These are phyloP conservation scores for Peterozyma xylosa DNA, from an alignment of 805 yeast species.

Conservation along the genomic window DNA sequence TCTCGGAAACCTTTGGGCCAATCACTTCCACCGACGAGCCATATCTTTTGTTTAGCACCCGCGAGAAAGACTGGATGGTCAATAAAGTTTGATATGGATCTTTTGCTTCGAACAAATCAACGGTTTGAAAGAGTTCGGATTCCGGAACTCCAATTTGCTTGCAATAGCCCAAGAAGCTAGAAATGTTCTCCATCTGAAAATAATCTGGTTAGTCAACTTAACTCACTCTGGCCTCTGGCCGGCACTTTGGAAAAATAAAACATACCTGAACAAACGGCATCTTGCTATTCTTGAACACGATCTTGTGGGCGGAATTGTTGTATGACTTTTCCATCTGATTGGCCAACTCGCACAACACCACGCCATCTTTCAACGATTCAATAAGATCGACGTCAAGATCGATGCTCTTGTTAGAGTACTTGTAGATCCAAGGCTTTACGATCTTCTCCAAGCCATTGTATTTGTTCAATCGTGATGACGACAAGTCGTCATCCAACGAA, in stretches of 20 bases:
- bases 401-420: conserved; percentile 20
- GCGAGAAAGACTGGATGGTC: conserved; percentile 64
- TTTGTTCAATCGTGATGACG: conserved; percentile 40
- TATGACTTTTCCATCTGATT: conserved; percentile 25
- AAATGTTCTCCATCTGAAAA: conserved; percentile 73
- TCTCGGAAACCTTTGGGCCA: conserved; percentile 51
- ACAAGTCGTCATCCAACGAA: conserved; percentile 58
- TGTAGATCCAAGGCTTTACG: conserved; percentile 46
- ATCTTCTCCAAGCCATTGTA: conserved; percentile 31
- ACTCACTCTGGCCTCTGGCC: no score
- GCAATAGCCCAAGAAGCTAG: conserved; percentile 59
- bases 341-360: conserved; percentile 38
- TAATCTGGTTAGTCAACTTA: not conserved
- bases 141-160: conserved; percentile 64
- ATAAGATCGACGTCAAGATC: conserved; percentile 37
- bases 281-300: conserved; percentile 48
- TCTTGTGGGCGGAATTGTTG: conserved; percentile 15
- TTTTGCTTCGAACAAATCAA: conserved; percentile 62
- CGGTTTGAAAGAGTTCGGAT: conserved; percentile 75
- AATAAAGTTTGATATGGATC: conserved; percentile 79
- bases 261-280: conserved; percentile 57
- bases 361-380: conserved; percentile 56
- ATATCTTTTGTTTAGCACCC: conserved; percentile 55
- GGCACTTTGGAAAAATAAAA: no score
- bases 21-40: conserved; percentile 36